These are phyloP conservation scores for Wickerhamomyces queroliae DNA, from an alignment of 805 yeast species.

Conservation along the genomic window DNA sequence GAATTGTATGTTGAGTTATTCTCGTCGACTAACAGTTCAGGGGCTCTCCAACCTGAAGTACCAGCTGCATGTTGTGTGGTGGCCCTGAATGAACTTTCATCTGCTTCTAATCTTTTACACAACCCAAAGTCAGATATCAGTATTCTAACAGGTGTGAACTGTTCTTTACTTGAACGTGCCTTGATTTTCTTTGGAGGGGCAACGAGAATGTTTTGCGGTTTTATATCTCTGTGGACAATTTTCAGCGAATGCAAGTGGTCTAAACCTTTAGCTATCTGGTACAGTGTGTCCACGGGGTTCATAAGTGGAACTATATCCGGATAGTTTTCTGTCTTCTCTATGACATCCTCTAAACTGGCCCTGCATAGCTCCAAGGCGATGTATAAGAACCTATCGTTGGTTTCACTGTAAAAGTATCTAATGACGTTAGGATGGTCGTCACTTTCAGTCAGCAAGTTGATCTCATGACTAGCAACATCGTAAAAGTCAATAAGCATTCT, in stretches of 20 bases:
- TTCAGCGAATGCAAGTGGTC: slow-evolving; percentile 83
- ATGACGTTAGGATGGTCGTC: slow-evolving; percentile 96
- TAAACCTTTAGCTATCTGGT: slow-evolving; percentile 79
- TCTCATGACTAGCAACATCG: slow-evolving; percentile 92
- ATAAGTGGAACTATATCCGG: slow-evolving; percentile 33
- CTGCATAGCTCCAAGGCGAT: slow-evolving; percentile 91
- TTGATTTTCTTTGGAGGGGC: slow-evolving; percentile 54
- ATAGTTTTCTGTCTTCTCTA: slow-evolving; percentile 44
- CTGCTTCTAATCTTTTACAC: slow-evolving; percentile 86
- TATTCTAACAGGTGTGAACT: slow-evolving; percentile 48
- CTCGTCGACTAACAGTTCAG: slow-evolving; percentile 61
- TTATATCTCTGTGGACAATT: slow-evolving; percentile 90
- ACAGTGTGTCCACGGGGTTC: slow-evolving; percentile 49
- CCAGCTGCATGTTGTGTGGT: slow-evolving; percentile 94
- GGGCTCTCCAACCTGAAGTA: slow-evolving; percentile 98
- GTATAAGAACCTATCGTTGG: slow-evolving; percentile 79
- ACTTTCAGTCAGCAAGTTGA: slow-evolving; percentile 80
- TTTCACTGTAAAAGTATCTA: slow-evolving; percentile 89
- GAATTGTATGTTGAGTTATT: slow-evolving; percentile 9
- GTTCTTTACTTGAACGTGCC: slow-evolving; percentile 15
- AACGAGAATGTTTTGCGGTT: slow-evolving; percentile 89
- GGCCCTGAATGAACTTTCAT: slow-evolving; percentile 89
- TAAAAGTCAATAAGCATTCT: slow-evolving; percentile 90
- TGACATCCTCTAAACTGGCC: slow-evolving; percentile 81
- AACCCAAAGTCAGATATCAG: slow-evolving; percentile 94